A percentile compares a stretch with the other conserved stretches of the same genome.
Evolutionary conservation across 768 basidiomycete species (phyloP).

Genomic region (Lactifluus volemus): DNA sequence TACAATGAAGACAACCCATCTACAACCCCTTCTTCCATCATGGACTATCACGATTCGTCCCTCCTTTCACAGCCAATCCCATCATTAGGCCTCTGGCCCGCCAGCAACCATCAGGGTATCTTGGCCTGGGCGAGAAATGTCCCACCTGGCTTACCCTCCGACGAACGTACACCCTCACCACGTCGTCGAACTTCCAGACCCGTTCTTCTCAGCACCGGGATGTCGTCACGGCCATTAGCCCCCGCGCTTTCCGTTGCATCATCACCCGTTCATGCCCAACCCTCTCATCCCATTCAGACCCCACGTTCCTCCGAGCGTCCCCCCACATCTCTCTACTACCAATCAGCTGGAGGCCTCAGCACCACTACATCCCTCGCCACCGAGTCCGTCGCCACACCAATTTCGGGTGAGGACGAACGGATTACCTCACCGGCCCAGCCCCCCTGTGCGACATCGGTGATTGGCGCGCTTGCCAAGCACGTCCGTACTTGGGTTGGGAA

Average conservation of each 20-base stretch:
- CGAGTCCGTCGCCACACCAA: slow-evolving; percentile 28
- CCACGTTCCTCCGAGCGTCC: slow-evolving; percentile 16
- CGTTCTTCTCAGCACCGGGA: background rate
- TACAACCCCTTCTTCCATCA: slow-evolving; percentile 9
- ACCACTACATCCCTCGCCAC: slow-evolving; percentile 20
- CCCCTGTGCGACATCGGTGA: background rate
- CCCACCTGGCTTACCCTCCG: slow-evolving; percentile 16
- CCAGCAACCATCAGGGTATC: slow-evolving; percentile 37
- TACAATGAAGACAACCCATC: slow-evolving; percentile 27
- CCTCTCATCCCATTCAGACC: slow-evolving; percentile 18
- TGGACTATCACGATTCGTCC: slow-evolving; percentile 8
- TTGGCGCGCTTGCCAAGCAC: slow-evolving; percentile 18
- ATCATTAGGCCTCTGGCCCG: slow-evolving; percentile 20
- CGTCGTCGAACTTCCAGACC: slow-evolving; percentile 4
- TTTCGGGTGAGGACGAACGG: slow-evolving; percentile 13
- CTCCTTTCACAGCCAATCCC: slow-evolving; percentile 3
- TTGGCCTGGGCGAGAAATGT: slow-evolving; percentile 27
- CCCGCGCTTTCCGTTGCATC: slow-evolving; percentile 19
- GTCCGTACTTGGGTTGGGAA: slow-evolving; percentile 20
- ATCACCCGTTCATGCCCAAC: slow-evolving; percentile 13
- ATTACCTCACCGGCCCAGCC: background rate
- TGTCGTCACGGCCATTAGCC: background rate
- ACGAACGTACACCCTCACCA: slow-evolving; percentile 14
- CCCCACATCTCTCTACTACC: slow-evolving; percentile 5
- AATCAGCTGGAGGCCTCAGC: slow-evolving; percentile 13